phyloP scores from a whole-genome alignment of 495 filamentous ascomycete genomes.

The Haplographium delicatum region DNA sequence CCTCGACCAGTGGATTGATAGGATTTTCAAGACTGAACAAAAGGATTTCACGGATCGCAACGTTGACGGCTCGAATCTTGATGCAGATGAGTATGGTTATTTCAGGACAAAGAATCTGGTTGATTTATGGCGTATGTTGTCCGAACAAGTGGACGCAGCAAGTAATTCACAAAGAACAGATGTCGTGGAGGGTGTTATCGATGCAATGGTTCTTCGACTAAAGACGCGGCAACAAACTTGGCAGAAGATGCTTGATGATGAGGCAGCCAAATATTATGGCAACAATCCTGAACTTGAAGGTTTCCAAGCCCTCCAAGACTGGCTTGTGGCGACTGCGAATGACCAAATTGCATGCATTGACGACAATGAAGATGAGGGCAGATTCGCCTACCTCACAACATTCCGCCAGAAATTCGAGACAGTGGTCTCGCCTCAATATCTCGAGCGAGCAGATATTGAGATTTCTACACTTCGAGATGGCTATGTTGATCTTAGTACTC shows the following conservation, averaged over 20 bases:
- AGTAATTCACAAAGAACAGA: constrained; percentile 75
- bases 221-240: constrained; percentile 75
- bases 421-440: constrained; percentile 75
- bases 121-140: constrained; percentile 96
- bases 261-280: constrained; percentile 63
- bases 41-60: constrained; percentile 72
- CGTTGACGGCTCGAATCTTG: constrained; percentile 65
- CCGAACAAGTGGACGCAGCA: constrained; percentile 81
- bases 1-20: constrained; percentile 96
- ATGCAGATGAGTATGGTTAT: constrained; percentile 77
- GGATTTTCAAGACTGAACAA: constrained; percentile 74
- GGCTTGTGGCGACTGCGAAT: constrained; percentile 94
- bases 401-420: constrained; percentile 75
- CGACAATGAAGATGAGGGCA: constrained; percentile 67
- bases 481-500: constrained; percentile 88
- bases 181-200: constrained; percentile 87
- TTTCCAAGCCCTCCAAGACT: constrained; percentile 78
- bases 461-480: constrained; percentile 73
- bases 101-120: constrained; percentile 86
- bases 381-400: constrained; percentile 68
- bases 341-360: constrained; percentile 98
- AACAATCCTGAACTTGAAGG: constrained; percentile 66
- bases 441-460: constrained; percentile 63
- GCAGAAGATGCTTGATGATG: constrained; percentile 84
- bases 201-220: constrained; percentile 86